A percentile compares a stretch with the other conserved stretches of the same genome.
These are phyloP conservation scores for Rubia yunnanensis DNA, from an alignment of 257 asterid genomes.

Conservation along the genomic window DNA sequence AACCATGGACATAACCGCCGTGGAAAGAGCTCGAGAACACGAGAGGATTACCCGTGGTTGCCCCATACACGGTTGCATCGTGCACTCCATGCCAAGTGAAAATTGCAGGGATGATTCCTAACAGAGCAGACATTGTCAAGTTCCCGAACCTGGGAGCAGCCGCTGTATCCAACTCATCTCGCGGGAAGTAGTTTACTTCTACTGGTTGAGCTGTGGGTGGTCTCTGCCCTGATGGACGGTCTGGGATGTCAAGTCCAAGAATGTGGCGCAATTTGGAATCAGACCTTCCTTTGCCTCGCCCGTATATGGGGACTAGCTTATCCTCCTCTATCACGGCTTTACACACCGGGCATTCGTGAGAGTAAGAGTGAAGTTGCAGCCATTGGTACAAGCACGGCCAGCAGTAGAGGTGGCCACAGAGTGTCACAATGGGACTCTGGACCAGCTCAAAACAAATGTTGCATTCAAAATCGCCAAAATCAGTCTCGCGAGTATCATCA, in stretches of 20 bases:
- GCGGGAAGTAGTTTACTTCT: slow-evolving; percentile 38
- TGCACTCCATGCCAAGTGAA: slow-evolving; percentile 63
- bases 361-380: slow-evolving; percentile 75
- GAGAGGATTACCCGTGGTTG: slow-evolving; percentile 62
- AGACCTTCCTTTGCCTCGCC: slow-evolving; percentile 60
- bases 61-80: slow-evolving; percentile 77
- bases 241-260: slow-evolving; percentile 44
- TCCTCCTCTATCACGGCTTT: slow-evolving; percentile 70
- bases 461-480: slow-evolving; percentile 70
- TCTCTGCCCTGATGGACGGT: slow-evolving; percentile 64
- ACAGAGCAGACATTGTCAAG: slow-evolving; percentile 44
- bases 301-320: slow-evolving; percentile 73
- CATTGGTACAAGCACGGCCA: slow-evolving; percentile 94
- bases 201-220: slow-evolving; percentile 54
- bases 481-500: slow-evolving; percentile 36
- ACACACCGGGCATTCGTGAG: slow-evolving; percentile 86
- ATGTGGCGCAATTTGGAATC: slow-evolving; percentile 41
- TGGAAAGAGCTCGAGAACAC: slow-evolving; percentile 61
- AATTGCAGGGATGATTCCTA: slow-evolving; percentile 53
- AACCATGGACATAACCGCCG: slow-evolving; percentile 69
- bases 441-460: slow-evolving; percentile 88
- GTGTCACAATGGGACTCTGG: slow-evolving; percentile 80
- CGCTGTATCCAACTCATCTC: slow-evolving; percentile 47
- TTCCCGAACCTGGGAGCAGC: slow-evolving; percentile 57
- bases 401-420: slow-evolving; percentile 94